Evolutionary conservation across 495 filamentous ascomycete species (phyloP).

Genomic region (Neurospora sp.): DNA sequence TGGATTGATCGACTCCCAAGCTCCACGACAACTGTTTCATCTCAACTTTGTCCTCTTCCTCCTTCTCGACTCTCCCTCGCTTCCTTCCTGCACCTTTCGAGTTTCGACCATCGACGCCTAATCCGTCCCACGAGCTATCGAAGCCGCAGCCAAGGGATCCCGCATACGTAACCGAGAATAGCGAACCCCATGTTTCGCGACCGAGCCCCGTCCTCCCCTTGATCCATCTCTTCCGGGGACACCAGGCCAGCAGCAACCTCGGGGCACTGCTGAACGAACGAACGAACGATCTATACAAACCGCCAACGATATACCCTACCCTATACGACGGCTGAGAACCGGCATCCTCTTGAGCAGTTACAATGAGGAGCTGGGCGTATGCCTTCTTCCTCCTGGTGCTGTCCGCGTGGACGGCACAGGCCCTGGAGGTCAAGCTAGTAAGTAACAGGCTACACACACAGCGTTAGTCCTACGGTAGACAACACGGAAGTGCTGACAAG

Average conservation of each 20-base stretch:
- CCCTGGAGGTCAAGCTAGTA: conserved; percentile 51
- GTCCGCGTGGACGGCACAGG: conserved; percentile 46
- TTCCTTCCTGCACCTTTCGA: neutral
- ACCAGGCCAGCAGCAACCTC: neutral
- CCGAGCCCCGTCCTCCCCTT: neutral
- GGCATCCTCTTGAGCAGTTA: neutral
- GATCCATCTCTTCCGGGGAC: neutral
- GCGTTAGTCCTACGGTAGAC: neutral
- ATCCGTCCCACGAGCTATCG: neutral
- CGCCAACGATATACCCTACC: conserved; percentile 8
- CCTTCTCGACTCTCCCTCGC: neutral
- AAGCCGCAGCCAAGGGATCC: neutral
- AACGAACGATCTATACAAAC: conserved; percentile 2
- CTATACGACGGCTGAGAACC: conserved; percentile 1
- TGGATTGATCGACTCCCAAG: neutral
- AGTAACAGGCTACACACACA: neutral
- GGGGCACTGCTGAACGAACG: neutral
- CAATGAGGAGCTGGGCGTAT: conserved; percentile 33
- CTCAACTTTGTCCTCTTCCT: neutral
- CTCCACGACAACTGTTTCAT: neutral
- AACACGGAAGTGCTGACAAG: neutral
- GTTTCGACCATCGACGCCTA: neutral
- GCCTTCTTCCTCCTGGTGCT: conserved; percentile 34
- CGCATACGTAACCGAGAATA: neutral
- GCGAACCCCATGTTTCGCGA: neutral